These are phyloP conservation scores for Raffaelea albimanens DNA, from an alignment of 2,329 filamentous ascomycete genomes.

Conservation along the genomic window DNA sequence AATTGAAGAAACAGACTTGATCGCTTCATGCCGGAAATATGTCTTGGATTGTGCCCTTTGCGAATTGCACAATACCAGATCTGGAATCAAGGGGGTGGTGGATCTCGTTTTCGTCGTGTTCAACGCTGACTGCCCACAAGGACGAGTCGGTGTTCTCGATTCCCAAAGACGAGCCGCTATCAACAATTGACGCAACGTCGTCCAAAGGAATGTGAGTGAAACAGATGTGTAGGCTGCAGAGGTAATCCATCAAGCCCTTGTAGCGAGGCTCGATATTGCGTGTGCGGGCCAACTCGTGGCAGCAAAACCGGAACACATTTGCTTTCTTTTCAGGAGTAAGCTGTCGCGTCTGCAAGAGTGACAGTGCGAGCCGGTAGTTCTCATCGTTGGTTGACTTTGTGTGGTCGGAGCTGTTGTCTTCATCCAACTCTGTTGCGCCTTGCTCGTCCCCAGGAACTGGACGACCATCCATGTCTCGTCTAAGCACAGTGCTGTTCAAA, in stretches of 20 bases:
- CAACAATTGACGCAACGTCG: neutral
- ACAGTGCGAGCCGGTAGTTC: constrained; percentile 2
- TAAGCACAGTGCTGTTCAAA: no score
- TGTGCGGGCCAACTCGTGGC: constrained; percentile 4
- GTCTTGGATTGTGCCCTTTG: constrained; percentile 6
- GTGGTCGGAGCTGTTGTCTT: no score
- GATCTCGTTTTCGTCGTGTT: constrained; percentile 9
- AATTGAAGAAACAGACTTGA: no score
- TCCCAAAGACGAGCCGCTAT: neutral
- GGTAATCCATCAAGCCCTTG: constrained; percentile 9
- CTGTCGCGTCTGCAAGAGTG: constrained; percentile 1
- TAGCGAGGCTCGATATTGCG: constrained; percentile 9
- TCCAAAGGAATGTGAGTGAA: constrained; percentile 2
- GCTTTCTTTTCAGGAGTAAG: neutral
- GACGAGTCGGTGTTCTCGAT: neutral
- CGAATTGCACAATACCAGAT: constrained; percentile 2
- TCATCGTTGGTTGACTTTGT: neutral
- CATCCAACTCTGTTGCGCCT: no score
- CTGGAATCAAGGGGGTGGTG: neutral
- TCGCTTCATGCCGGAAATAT: neutral
- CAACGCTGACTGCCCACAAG: constrained; percentile 7
- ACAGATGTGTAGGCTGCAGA: constrained; percentile 11
- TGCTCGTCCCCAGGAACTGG: no score
- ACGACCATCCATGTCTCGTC: no score
- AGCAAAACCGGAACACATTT: constrained; percentile 3